Conservation (phyloP, 805 yeast genomes). For the Lipomyces sp. region DNA sequence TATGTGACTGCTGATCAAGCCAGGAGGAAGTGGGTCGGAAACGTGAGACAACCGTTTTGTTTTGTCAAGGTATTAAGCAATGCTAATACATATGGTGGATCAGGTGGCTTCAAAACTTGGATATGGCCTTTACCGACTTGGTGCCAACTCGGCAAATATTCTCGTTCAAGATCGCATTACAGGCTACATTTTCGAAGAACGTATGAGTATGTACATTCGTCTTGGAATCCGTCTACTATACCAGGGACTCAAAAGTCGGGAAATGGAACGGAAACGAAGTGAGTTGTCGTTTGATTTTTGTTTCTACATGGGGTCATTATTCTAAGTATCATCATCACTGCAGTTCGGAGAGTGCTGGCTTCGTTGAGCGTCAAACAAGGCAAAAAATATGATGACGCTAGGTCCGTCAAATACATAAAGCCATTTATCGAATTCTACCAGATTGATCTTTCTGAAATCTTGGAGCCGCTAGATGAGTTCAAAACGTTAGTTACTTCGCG, state of each 20-base stretch:
- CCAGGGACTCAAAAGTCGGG: slow-evolving; percentile 65
- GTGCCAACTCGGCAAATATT: slow-evolving; percentile 90
- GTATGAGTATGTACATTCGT: slow-evolving; percentile 86
- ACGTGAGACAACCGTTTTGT: slow-evolving; percentile 41
- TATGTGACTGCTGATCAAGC: slow-evolving; percentile 84
- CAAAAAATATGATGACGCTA: slow-evolving; percentile 71
- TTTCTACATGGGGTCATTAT: neutral
- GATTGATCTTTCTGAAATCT: slow-evolving; percentile 74
- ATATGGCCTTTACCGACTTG: slow-evolving; percentile 84
- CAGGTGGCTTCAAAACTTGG: slow-evolving; percentile 74
- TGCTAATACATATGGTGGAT: neutral
- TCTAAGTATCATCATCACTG: neutral
- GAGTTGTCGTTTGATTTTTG: neutral
- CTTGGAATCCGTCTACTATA: slow-evolving; percentile 85
- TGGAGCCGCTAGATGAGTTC: slow-evolving; percentile 56
- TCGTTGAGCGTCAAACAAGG: slow-evolving; percentile 82
- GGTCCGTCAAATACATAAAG: slow-evolving; percentile 67
- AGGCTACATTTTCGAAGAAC: slow-evolving; percentile 89
- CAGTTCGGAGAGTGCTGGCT: slow-evolving; percentile 61
- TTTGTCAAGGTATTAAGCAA: neutral
- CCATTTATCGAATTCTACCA: slow-evolving; percentile 83
- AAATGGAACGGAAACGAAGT: slow-evolving; percentile 58
- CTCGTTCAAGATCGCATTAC: slow-evolving; percentile 89
- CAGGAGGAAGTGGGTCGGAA: slow-evolving; percentile 85
- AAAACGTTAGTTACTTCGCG: slow-evolving; percentile 47